phyloP scores from a whole-genome alignment of 1,139 yeast genomes.

The Meyerozyma guilliermondii region DNA sequence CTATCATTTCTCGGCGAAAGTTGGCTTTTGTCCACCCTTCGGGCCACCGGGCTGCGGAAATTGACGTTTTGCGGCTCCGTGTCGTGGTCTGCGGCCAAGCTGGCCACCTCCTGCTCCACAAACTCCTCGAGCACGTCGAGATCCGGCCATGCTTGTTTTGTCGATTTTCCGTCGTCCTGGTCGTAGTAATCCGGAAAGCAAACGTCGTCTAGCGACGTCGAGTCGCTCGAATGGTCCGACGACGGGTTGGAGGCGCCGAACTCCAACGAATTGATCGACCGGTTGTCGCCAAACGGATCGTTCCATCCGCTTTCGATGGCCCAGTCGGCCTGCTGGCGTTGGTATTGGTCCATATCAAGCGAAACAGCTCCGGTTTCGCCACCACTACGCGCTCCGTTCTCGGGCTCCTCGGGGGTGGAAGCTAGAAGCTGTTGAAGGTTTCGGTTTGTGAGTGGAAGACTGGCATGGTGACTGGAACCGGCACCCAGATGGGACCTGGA shows the following conservation, averaged over 20 bases:
- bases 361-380: conserved; percentile 20
- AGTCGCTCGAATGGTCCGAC: conserved; percentile 65
- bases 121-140: conserved; percentile 68
- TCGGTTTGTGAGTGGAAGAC: conserved; percentile 33
- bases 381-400: conserved; percentile 9
- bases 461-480: conserved; percentile 3
- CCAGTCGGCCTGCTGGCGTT: conserved; percentile 30
- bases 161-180: conserved; percentile 12
- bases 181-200: conserved; percentile 7
- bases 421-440: conserved; percentile 27
- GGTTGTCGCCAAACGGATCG: conserved; percentile 11
- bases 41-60: conserved; percentile 20
- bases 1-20: no score
- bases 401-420: conserved; percentile 7
- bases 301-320: conserved; percentile 14
- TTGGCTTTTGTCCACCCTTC: conserved; percentile 4
- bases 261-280: conserved; percentile 30
- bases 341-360: conserved; percentile 36
- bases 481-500: neutral
- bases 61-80: conserved; percentile 17
- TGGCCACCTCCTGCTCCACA: conserved; percentile 61
- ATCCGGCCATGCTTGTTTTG: conserved; percentile 68
- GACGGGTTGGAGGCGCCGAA: conserved; percentile 64
- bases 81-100: conserved; percentile 21
- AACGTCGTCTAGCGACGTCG: conserved; percentile 81